A percentile compares a stretch with the other conserved stretches of the same genome.
Evolutionary conservation across 495 filamentous ascomycete species (phyloP).

Genomic region (Apiosordaria backusii): DNA sequence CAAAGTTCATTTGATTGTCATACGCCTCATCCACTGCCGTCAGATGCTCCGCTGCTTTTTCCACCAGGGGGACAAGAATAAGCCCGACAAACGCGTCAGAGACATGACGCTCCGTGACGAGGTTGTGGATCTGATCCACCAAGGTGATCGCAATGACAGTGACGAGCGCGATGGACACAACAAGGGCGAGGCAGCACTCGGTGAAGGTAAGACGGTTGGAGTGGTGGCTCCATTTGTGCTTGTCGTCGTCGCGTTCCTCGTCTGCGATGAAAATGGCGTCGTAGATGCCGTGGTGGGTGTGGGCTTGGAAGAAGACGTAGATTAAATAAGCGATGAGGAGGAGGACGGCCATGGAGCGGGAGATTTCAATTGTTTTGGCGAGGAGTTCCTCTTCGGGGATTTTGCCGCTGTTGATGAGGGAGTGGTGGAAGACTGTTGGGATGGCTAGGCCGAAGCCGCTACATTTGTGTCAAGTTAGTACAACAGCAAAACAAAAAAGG

Average conservation of each 20-base stretch:
- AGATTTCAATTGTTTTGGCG: conserved; percentile 59
- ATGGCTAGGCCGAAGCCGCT: conserved; percentile 75
- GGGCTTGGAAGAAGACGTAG: conserved; percentile 78
- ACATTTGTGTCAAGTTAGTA: background rate
- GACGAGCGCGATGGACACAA: conserved; percentile 67
- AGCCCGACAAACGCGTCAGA: conserved; percentile 78
- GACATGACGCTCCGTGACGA: conserved; percentile 61
- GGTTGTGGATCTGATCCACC: conserved; percentile 71
- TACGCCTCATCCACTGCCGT: conserved; percentile 90
- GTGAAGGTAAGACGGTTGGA: conserved; percentile 74
- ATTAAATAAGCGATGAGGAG: conserved; percentile 75
- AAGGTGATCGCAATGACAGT: conserved; percentile 77
- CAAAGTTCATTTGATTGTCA: conserved; percentile 86
- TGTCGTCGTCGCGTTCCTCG: conserved; percentile 67
- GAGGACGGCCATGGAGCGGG: conserved; percentile 70
- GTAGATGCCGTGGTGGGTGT: conserved; percentile 79
- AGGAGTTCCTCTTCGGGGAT: conserved; percentile 41
- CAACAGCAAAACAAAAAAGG: background rate
- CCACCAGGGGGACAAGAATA: conserved; percentile 77
- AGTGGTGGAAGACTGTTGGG: conserved; percentile 70
- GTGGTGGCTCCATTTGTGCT: conserved; percentile 43
- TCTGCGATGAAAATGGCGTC: conserved; percentile 59
- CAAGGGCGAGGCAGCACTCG: conserved; percentile 67
- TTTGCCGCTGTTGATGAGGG: conserved; percentile 41
- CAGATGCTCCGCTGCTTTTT: conserved; percentile 88